Base-by-base conservation (phyloP, 1,139 yeast genomes). In the Ogataea hybrid region DNA sequence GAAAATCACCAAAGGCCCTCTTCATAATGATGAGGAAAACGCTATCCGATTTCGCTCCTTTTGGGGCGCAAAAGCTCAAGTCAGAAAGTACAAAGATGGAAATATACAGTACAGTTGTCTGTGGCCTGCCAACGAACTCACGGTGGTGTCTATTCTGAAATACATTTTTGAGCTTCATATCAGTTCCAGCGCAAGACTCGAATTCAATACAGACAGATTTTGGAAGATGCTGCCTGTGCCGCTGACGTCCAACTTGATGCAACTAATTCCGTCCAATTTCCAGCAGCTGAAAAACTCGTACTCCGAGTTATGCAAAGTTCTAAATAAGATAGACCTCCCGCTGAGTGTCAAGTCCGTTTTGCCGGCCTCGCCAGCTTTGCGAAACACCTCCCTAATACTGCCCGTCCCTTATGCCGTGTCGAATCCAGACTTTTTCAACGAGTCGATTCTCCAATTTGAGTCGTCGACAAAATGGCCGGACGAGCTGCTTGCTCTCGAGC, bases 381-480 rank as follows among this genome's bases (percentile, higher is more conserved):
- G 97, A 57, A 81, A 78, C 53, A 73, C 96, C 0, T 81, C 96
- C 1, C 57, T 84, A 10, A 71, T 81, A 47, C 82, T 79, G 52
- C 97, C 97, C 0, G 87, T 81, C 29, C 95, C 96, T 30, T 87
- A 77, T 68, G 92, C 94, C 12, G 65, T 68, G 4, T 75, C 87
- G 2, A 83, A 78, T 54, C 90, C 90, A 5, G 90, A 87, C 58
- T 85, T 84, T 54, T 79, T 87, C 71, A 87, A 85, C 52, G 89
- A 84, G 39, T 81, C 83, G 20, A 73, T 90, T 10, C 63, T 94
- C 35, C 96, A 89, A 63, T 88, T 94, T 63, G 98, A 94, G 66
- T 71, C 86, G 3, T 85, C 96, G 2, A 73, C 80, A n/a, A 80
- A 81, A 62, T 94, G 98, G 99, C 98, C 99, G 1, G 96, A 87